A percentile compares a stretch with the other conserved stretches of the same genome.
phyloP scores from a whole-genome alignment of 106 monocot species.

The Hemerocallis citrina region DNA sequence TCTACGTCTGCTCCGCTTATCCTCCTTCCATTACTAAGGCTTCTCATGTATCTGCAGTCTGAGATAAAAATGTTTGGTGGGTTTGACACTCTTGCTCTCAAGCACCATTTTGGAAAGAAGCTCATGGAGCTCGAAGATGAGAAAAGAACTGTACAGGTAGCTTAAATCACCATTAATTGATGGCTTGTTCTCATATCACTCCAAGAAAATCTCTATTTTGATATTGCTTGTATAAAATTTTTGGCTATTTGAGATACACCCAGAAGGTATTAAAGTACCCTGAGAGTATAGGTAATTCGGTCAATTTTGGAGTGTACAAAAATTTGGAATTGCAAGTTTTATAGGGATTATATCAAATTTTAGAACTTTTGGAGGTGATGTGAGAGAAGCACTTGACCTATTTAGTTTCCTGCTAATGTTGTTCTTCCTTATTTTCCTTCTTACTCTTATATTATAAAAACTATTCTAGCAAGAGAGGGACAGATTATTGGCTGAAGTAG shows the following conservation, averaged over 20 bases:
- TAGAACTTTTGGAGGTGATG: too few relatives aligned
- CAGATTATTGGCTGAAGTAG: constrained; percentile 73
- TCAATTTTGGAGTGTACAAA: too few relatives aligned
- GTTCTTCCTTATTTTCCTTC: not conserved
- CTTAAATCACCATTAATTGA: not conserved
- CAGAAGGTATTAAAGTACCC: too few relatives aligned
- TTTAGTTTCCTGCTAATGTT: not conserved
- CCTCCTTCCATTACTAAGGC: too few relatives aligned
- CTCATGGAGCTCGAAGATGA: constrained; percentile 97
- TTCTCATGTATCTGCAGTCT: constrained; percentile 31
- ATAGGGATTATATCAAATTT: too few relatives aligned
- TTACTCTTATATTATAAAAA: too few relatives aligned
- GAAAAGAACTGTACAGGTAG: constrained; percentile 77
- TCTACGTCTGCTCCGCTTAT: too few relatives aligned
- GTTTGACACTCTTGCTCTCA: constrained; percentile 63
- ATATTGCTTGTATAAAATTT: too few relatives aligned
- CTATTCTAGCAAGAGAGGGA: constrained; percentile 85
- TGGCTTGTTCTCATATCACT: too few relatives aligned
- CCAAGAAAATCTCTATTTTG: not conserved
- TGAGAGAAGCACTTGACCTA: too few relatives aligned
- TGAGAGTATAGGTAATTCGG: too few relatives aligned
- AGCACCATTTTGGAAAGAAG: constrained; percentile 96
- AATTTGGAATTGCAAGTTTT: not conserved
- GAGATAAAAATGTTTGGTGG: constrained; percentile 94
- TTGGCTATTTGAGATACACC: too few relatives aligned